phyloP scores from a whole-genome alignment of 495 filamentous ascomycete genomes.

The Neurospora pannonica region DNA sequence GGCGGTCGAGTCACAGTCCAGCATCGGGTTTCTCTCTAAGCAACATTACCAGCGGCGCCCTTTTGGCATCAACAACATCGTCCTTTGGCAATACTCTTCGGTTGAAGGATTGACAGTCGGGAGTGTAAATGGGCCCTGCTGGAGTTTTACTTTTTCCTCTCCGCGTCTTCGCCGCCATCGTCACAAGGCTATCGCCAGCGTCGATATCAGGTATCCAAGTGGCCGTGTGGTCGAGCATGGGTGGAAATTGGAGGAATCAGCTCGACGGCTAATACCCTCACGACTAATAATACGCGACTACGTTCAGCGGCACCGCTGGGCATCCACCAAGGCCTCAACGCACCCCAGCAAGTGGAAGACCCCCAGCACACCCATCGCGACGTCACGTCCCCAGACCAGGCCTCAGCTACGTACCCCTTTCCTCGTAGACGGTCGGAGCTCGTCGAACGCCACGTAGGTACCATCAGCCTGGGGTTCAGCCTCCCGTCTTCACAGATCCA shows the following conservation, averaged over 20 bases:
- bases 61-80: neutral
- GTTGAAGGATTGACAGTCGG: neutral
- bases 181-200: neutral
- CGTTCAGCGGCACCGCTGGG: neutral
- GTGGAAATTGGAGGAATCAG: neutral
- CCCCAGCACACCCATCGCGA: neutral
- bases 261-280: neutral
- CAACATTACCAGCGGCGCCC: neutral
- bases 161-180: neutral
- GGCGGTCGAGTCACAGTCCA: neutral
- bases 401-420: neutral
- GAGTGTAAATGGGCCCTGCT: neutral
- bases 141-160: neutral
- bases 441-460: slow-evolving; percentile 2
- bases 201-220: neutral
- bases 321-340: neutral
- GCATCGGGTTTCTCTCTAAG: neutral
- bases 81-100: neutral
- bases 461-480: slow-evolving; percentile 7
- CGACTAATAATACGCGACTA: neutral
- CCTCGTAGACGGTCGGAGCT: neutral
- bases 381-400: neutral
- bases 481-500: slow-evolving; percentile 14
- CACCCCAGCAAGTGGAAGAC: neutral
- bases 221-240: neutral